A percentile compares a stretch with the other conserved stretches of the same genome.
phyloP scores from a whole-genome alignment of 306 rosid genomes.

The Citrullus mucosospermus region DNA sequence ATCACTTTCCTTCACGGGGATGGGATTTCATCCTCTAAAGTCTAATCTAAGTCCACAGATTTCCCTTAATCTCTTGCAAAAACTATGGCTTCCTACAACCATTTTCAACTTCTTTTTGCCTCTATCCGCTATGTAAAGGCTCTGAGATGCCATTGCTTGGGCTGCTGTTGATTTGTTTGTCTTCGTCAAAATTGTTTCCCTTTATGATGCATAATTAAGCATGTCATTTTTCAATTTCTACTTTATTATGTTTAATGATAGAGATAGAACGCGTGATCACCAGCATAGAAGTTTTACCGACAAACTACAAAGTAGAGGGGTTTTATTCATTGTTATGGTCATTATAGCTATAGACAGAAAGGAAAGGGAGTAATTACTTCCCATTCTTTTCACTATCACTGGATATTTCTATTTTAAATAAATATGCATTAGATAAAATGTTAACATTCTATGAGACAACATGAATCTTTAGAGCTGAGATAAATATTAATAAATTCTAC shows the following conservation, averaged over 20 bases:
- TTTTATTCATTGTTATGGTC: not conserved
- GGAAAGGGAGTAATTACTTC: not conserved
- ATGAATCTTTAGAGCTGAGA: not conserved
- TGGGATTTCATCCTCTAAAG: conserved; percentile 4
- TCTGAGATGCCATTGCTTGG: not conserved
- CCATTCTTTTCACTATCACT: not conserved
- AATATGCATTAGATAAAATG: not conserved
- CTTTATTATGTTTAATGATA: not conserved
- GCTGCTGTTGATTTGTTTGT: not conserved
- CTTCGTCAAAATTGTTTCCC: not conserved
- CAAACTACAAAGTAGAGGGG: not conserved
- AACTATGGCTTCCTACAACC: conserved; percentile 1
- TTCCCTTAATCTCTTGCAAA: not conserved
- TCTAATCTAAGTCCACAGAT: not conserved
- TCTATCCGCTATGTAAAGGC: not conserved
- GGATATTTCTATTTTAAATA: not conserved
- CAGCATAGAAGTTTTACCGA: not conserved
- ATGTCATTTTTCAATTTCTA: not conserved
- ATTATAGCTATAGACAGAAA: not conserved
- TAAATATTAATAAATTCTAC: not conserved
- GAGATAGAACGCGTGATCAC: not conserved
- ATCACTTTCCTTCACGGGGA: not conserved
- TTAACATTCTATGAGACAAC: not conserved
- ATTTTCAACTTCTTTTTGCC: not conserved
- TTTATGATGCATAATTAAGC: not conserved